Evolutionary conservation across 163 green algal genomes (phyloP), one percentile per base, ranked within the genome.

Genomic region (Coccomyxa subellipsoidea): DNA sequence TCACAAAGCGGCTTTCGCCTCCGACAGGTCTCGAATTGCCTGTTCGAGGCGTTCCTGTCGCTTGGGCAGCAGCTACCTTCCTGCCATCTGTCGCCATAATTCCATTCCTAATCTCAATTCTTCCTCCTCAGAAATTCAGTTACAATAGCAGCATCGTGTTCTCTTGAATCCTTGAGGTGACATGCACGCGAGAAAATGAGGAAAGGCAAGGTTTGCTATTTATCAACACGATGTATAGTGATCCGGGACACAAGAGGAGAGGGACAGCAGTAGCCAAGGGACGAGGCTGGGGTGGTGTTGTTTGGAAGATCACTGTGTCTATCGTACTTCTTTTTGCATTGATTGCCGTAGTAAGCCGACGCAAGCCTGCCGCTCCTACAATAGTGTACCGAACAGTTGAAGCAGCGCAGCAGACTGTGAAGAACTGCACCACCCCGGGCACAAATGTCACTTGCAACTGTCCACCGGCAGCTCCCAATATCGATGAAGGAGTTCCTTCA

Each of bases 381-480:
- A 59, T 59, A 27, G 47, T 59, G 47, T 59, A 59, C 47, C 21
- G 23, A 18, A 59, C 47, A 59, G 47, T 59, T 59, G 47, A 59
- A 59, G 47, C 47, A 59, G 47, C 47, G 23, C 47, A 59, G 47
- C 47, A 59, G 47, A 59, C 23, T 27, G 47, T 59, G 23, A 59
- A 59, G 23, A 59, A 59, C 47, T 59, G 47, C 47, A 59, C 47
- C 21, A 59, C 47, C 3, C 47, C 47, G 21, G 4, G 15, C 47
- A 34, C 66, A 36, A 78, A 54, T 78, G 32, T 39, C n/a, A 47
- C 34, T 29, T 39, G 34, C 34, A 40, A 78, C 32, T 78, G 71
- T 39, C 71, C 71, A 39, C 71, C 71, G 47, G 25, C 71, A 78
- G 25, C 71, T 38, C 71, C 71, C n/a, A 40, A 78, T 39, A 39